A percentile compares a stretch with the other conserved stretches of the same genome.
phyloP scores from a whole-genome alignment of 1,139 yeast genomes.

The Eremothecium gossypii region DNA sequence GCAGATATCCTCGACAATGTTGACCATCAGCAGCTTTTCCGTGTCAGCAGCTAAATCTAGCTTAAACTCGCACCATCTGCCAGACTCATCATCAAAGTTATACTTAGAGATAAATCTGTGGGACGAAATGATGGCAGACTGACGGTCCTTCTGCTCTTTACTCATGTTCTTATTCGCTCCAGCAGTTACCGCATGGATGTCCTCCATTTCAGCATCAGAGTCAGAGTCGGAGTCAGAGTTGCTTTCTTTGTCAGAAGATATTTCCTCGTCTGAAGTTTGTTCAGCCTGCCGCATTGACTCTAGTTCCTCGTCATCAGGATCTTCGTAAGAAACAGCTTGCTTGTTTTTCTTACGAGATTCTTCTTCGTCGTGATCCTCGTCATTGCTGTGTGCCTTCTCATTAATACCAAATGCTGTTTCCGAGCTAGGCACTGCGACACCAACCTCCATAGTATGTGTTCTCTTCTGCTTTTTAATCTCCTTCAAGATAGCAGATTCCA shows the following conservation, averaged over 20 bases:
- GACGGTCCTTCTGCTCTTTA: slow-evolving; percentile 70
- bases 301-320: slow-evolving; percentile 86
- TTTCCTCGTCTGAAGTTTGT: slow-evolving; percentile 56
- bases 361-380: slow-evolving; percentile 65
- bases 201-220: slow-evolving; percentile 26
- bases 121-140: slow-evolving; percentile 64
- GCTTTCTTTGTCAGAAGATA: slow-evolving; percentile 33
- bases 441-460: slow-evolving; percentile 53
- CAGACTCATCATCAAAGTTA: slow-evolving; percentile 80
- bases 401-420: slow-evolving; percentile 38
- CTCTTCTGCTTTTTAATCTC: slow-evolving; percentile 75
- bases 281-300: slow-evolving; percentile 82
- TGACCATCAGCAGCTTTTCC: slow-evolving; percentile 93
- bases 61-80: slow-evolving; percentile 90
- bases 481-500: slow-evolving; percentile 66
- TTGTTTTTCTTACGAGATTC: slow-evolving; percentile 52
- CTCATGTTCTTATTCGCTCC: slow-evolving; percentile 35
- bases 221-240: slow-evolving; percentile 36
- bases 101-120: slow-evolving; percentile 68
- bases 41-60: slow-evolving; percentile 77
- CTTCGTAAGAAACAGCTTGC: slow-evolving; percentile 88
- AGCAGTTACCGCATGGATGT: slow-evolving; percentile 21
- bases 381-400: slow-evolving; percentile 34
- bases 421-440: slow-evolving; percentile 59
- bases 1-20: slow-evolving; percentile 88